Evolutionary conservation across 2,329 filamentous ascomycete genomes (phyloP), one percentile per base, ranked within the genome.

Genomic region (Diplodia corticola): DNA sequence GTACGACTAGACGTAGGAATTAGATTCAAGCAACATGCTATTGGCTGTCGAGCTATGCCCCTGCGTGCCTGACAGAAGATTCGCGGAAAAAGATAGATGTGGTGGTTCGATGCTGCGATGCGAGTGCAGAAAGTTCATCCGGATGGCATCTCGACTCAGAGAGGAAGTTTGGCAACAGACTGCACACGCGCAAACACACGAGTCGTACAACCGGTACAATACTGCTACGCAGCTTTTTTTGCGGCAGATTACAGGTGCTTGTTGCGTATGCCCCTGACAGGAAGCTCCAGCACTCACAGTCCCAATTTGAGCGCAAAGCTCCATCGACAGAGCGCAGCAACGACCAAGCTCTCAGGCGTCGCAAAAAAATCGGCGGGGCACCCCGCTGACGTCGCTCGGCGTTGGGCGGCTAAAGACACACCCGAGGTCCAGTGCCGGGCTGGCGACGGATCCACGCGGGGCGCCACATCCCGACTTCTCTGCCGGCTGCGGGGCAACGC

Each of bases 1-100:
- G 92, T 95, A 95, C 77, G 90, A 96, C 79, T 92, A 57, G 63
- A 54, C 37, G 30, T n/a, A 40, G 17, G n/a, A 4, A 61, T 48
- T 60, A 60, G 28, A 57, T 30, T 33, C 33, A 22, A 59, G 30
- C 46, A 7, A 15, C 12, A 60, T 13, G 30, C 20, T 26, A 57
- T 57, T 57, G 53, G 53, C 53, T 12, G n/a, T 20, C 6, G 20
- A 57, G n/a, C 33, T 35, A 9, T 57, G 53, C 26, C 40, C 53
- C 30, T 40, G 30, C 4, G 15, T 17, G 17, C 37, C 37, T 44
- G 37, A 44, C 22, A 33, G 46, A 37, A n/a, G 2, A 7, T 48
- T 13, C 20, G 30, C 37, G 44, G 59, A 51, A 30, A 63, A 64
- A 55, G 20, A 40, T 24, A 48, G 24, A 5, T 2, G 15, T 37